Evolutionary conservation across 805 yeast genomes (phyloP).

Genomic region (Groenewaldozyma salmanticensis): DNA sequence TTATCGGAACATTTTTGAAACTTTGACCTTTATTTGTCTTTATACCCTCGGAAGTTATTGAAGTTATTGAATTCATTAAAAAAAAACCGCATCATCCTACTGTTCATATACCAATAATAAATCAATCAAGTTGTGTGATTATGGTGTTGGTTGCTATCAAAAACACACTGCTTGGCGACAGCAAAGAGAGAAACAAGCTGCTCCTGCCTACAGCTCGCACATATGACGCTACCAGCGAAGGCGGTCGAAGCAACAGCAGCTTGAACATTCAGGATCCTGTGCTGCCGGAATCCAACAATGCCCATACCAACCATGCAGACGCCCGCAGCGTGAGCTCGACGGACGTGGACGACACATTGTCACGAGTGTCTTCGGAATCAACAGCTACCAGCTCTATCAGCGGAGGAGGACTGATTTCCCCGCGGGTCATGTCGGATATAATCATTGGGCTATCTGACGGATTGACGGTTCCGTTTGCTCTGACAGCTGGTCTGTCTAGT

Average conservation of each 20-base stretch:
- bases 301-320: neutral
- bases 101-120: no score
- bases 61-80: no score
- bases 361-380: constrained; percentile 11
- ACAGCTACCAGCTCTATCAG: constrained; percentile 10
- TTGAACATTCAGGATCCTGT: neutral
- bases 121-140: no score
- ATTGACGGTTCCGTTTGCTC: constrained; percentile 95
- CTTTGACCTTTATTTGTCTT: no score
- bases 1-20: no score
- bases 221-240: constrained; percentile 16
- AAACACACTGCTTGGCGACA: constrained; percentile 21
- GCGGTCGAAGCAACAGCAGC: constrained; percentile 2
- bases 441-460: constrained; percentile 95
- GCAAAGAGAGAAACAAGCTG: constrained; percentile 16
- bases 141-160: constrained; percentile 28
- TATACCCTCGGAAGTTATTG: no score
- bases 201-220: constrained; percentile 22
- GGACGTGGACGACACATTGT: constrained; percentile 4
- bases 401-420: constrained; percentile 29
- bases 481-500: constrained; percentile 90
- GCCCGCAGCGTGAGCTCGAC: neutral
- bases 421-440: constrained; percentile 87
- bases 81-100: no score
- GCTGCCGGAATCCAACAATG: constrained; percentile 4